A percentile compares a stretch with the other conserved stretches of the same genome.
phyloP scores from a whole-genome alignment of 2,329 filamentous ascomycete genomes.

The Fusarium odoratissimum region DNA sequence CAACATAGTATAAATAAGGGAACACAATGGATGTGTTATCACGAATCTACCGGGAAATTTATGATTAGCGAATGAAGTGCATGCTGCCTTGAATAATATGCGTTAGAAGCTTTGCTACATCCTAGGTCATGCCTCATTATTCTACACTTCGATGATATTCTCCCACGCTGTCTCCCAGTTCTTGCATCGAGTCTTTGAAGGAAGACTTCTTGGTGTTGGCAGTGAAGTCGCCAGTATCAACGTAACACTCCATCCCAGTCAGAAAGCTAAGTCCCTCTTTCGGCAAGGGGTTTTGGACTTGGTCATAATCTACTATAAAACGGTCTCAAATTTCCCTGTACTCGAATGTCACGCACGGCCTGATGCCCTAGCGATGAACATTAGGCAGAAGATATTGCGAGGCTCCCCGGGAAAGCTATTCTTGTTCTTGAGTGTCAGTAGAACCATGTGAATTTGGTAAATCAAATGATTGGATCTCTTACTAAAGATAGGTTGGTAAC shows the following conservation, averaged over 20 bases:
- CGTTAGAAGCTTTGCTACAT: background rate
- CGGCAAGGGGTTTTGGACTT: background rate
- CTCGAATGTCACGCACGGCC: background rate
- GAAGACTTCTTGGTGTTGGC: background rate
- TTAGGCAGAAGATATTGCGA: background rate
- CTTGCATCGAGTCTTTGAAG: background rate
- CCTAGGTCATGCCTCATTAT: background rate
- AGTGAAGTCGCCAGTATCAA: background rate
- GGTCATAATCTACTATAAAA: background rate
- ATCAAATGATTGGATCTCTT: background rate
- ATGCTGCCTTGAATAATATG: background rate
- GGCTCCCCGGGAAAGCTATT: background rate
- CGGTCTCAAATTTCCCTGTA: background rate
- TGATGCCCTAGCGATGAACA: background rate
- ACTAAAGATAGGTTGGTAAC: background rate
- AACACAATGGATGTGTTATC: background rate
- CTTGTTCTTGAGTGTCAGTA: background rate
- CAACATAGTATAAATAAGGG: conserved; percentile 7
- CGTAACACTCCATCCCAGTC: background rate
- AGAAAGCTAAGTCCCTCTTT: background rate
- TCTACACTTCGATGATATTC: background rate
- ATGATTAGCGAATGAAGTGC: background rate
- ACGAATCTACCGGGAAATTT: background rate
- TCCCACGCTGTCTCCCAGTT: no score
- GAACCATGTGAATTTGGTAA: background rate